Evolutionary conservation across 345 rosid genomes (phyloP).

Genomic region (rapeseed (Brassica napus)): Da-Ae NC_063449.1:18143501-18144000

Average conservation of each 20-base stretch:
- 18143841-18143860: too few species aligned
- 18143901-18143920: too few species aligned
- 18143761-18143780: background rate
- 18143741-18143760: background rate
- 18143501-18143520: constrained; percentile 18
- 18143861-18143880: too few species aligned
- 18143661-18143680: too few species aligned
- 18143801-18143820: background rate
- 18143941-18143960: too few species aligned
- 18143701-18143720: background rate
- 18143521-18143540: background rate
- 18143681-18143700: background rate
- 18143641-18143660: background rate
- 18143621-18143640: background rate
- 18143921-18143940: too few species aligned
- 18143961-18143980: too few species aligned
- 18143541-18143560: background rate
- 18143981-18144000: too few species aligned
- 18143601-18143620: background rate
- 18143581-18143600: background rate
- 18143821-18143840: too few species aligned
- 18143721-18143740: background rate
- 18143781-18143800: background rate
- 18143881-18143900: too few species aligned
- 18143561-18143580: background rate